A percentile compares a stretch with the other conserved stretches of the same genome.
These are phyloP conservation scores for Cichorium intybus DNA, from an alignment of 140 eudicot genomes.

Conservation along the genomic window DNA sequence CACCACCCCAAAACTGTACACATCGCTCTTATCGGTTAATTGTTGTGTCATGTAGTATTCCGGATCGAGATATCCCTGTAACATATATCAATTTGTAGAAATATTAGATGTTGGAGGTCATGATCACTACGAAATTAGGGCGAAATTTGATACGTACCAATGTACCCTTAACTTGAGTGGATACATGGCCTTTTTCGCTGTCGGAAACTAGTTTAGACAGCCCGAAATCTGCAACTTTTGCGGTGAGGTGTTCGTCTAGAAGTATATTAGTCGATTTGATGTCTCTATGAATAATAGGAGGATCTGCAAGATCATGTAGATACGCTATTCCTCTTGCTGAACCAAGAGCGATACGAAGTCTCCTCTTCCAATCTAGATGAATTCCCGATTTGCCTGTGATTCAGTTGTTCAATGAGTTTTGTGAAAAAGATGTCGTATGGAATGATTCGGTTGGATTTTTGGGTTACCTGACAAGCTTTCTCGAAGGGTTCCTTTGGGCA, in stretches of 20 bases:
- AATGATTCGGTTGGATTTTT: neutral
- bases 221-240: slow-evolving; percentile 97
- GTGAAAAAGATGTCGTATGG: no score
- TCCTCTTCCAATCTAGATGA: slow-evolving; percentile 84
- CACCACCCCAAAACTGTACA: slow-evolving; percentile 92
- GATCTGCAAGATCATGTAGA: slow-evolving; percentile 95
- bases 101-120: neutral
- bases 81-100: neutral
- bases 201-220: slow-evolving; percentile 88
- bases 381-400: slow-evolving; percentile 67
- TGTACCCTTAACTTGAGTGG: slow-evolving; percentile 99
- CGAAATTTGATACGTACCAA: no score
- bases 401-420: slow-evolving; percentile 15
- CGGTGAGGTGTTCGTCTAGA: slow-evolving; percentile 83
- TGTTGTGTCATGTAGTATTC: slow-evolving; percentile 99
- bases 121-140: no score
- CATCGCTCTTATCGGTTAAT: slow-evolving; percentile 89
- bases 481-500: slow-evolving; percentile 88
- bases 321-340: slow-evolving; percentile 91
- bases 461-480: slow-evolving; percentile 79
- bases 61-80: slow-evolving; percentile 96
- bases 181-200: slow-evolving; percentile 75
- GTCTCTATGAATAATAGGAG: slow-evolving; percentile 96
- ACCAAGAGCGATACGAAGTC: slow-evolving; percentile 80
- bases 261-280: slow-evolving; percentile 84